Base-by-base conservation (phyloP, 1,139 yeast species). In the Blastobotrys malaysiensis region DNA sequence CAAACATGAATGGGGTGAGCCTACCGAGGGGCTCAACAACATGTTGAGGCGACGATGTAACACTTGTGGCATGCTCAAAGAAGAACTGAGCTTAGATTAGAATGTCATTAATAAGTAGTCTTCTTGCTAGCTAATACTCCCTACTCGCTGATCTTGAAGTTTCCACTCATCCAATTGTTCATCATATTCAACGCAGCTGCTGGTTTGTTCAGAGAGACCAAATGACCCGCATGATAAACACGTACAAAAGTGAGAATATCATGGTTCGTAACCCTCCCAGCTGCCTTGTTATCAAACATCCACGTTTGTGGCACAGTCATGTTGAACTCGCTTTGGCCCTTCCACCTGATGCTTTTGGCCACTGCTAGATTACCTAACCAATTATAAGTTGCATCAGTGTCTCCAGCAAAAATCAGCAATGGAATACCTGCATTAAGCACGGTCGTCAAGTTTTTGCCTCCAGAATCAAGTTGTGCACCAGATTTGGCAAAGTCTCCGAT, bases 341-440 rank as follows among this genome's bases (percentile, higher is more conserved):
- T 55, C 88, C 91, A 88, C 56, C 80, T 82, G 61, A 87, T 76
- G 54, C 71, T 75, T 63, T 84, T 76, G 45, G 88, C 74, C 90
- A 95, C 86, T 3, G 84, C 91, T 65, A 78, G 77, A 71, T 85
- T 86, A 56, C 95, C 96, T 63, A 87, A 75, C 95, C 95, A 87
- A 73, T 87, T 87, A 73, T 95, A 87, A 59, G 87, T 86, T 68
- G 80, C 86, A 70, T 87, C 96, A 70, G 86, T 85, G 71, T 88
- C 95, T 65, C 96, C 96, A 9, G 93, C 93, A 65, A 86, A 87
- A 56, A 87, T 76, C 67, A 87, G 77, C 13, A 86, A 88, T 7
- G 95, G 95, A 46, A 86, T 69, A 4, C 77, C 80, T 56, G 74
- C 68, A 46, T 84, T 82, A 55, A 86, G 72, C 9, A 53, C 76